These are phyloP conservation scores for Starmera stellimalicola DNA, from an alignment of 1,139 yeast species.

Conservation along the genomic window DNA sequence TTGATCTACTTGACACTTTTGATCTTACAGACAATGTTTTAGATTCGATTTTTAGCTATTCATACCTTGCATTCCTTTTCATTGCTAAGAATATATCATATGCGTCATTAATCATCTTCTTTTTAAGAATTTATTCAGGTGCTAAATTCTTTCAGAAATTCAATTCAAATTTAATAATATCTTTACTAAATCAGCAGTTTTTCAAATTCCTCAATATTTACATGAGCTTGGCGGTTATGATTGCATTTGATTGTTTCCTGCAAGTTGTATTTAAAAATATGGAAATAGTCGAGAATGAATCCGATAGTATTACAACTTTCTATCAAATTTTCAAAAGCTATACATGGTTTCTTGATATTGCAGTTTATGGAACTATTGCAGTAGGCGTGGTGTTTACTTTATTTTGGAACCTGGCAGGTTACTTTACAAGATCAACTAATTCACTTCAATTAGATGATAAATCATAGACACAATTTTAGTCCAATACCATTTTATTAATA, in stretches of 20 bases:
- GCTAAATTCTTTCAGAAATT: conserved; percentile 11
- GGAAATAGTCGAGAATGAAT: not conserved
- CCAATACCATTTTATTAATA: too few relatives aligned
- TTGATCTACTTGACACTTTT: conserved; percentile 8
- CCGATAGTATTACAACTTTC: not conserved
- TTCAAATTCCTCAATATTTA: conserved; percentile 9
- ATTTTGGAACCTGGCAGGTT: not conserved
- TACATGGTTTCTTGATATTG: not conserved
- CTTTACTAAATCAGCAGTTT: conserved; percentile 14
- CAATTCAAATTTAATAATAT: conserved; percentile 11
- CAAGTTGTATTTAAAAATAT: conserved; percentile 1
- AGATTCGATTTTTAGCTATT: conserved; percentile 8
- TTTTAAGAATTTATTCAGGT: conserved; percentile 15
- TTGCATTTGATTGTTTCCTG: conserved; percentile 3
- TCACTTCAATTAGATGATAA: too few relatives aligned
- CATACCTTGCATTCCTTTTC: conserved; percentile 8
- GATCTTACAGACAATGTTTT: conserved; percentile 2
- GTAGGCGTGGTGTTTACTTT: not conserved
- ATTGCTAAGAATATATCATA: conserved; percentile 13
- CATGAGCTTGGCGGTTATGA: conserved; percentile 3
- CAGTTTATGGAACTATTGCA: not conserved
- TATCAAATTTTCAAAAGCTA: not conserved
- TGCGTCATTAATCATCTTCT: conserved; percentile 10
- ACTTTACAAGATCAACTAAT: too few relatives aligned
- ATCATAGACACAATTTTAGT: too few relatives aligned